phyloP scores from a whole-genome alignment of 371 early-diverging fungal species.

The Cladochytrium tenue region DNA sequence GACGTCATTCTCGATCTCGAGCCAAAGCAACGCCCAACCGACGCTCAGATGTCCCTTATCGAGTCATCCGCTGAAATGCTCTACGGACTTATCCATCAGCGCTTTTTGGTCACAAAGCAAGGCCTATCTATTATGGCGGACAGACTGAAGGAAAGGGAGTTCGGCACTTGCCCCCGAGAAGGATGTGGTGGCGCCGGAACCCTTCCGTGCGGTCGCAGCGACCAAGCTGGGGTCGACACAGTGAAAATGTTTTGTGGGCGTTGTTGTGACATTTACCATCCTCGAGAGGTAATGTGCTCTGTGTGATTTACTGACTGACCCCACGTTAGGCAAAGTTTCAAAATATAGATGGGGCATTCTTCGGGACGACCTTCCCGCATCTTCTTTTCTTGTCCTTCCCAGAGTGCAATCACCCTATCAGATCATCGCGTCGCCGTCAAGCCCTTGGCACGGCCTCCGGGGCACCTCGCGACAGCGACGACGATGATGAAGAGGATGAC shows the following conservation, averaged over 20 bases:
- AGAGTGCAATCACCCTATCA: slow-evolving; percentile 66
- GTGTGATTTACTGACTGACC: background rate
- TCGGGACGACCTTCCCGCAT: slow-evolving; percentile 96
- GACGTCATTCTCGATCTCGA: slow-evolving; percentile 93
- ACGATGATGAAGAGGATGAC: slow-evolving; percentile 26
- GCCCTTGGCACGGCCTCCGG: background rate
- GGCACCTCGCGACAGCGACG: slow-evolving; percentile 10
- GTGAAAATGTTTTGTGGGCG: slow-evolving; percentile 92
- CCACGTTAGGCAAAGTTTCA: slow-evolving; percentile 40
- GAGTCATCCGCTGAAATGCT: slow-evolving; percentile 52
- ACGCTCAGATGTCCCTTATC: slow-evolving; percentile 25
- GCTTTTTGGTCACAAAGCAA: slow-evolving; percentile 84
- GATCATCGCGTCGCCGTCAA: slow-evolving; percentile 9
- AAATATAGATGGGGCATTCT: slow-evolving; percentile 93
- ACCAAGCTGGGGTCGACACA: slow-evolving; percentile 75
- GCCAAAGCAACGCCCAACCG: slow-evolving; percentile 40
- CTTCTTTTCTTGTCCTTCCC: slow-evolving; percentile 93
- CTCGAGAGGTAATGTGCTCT: slow-evolving; percentile 22
- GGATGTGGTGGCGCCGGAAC: slow-evolving; percentile 78
- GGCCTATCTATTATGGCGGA: slow-evolving; percentile 91
- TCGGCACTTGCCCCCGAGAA: slow-evolving; percentile 94
- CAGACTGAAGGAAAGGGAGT: slow-evolving; percentile 84
- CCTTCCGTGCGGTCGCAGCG: slow-evolving; percentile 57
- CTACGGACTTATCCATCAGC: slow-evolving; percentile 91
- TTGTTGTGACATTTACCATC: slow-evolving; percentile 89